These are phyloP conservation scores for Sugiyamaella grinbergsii DNA, from an alignment of 1,139 yeast genomes.

Conservation along the genomic window DNA sequence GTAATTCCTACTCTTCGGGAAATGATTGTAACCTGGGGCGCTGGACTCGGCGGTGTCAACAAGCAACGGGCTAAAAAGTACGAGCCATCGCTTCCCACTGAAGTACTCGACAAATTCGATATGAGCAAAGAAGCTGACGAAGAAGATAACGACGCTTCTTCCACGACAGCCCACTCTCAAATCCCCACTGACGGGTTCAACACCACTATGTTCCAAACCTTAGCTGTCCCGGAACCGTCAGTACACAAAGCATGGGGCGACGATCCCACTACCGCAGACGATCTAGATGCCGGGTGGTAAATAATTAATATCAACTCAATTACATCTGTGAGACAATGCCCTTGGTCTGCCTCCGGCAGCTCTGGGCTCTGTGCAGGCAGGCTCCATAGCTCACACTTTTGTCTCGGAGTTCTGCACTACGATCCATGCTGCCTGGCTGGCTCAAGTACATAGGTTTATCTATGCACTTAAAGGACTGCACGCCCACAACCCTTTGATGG, in stretches of 20 bases:
- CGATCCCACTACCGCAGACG: conserved; percentile 32
- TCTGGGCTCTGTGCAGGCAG: not conserved
- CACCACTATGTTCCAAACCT: conserved; percentile 29
- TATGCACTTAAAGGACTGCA: conserved; percentile 5
- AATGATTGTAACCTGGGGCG: conserved; percentile 48
- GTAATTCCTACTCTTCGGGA: conserved; percentile 45
- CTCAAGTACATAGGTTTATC: no score
- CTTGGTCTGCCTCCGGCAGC: not conserved
- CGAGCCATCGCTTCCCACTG: conserved; percentile 46
- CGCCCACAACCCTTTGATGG: not conserved
- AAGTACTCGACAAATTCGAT: conserved; percentile 45
- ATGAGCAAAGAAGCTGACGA: conserved; percentile 16
- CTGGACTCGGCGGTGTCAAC: conserved; percentile 46
- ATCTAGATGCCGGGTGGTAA: conserved; percentile 27
- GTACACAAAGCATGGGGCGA: conserved; percentile 40
- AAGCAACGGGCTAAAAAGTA: conserved; percentile 41
- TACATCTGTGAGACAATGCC: not conserved
- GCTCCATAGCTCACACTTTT: no score
- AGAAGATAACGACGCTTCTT: conserved; percentile 1
- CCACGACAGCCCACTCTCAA: conserved; percentile 2
- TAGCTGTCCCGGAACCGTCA: conserved; percentile 36
- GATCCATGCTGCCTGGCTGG: no score
- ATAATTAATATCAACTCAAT: not conserved
- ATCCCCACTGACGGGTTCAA: conserved; percentile 6
- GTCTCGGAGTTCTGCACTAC: no score